Conservation (phyloP, 176 grass and related monocot species). For the Aegilops umbellulata region DNA sequence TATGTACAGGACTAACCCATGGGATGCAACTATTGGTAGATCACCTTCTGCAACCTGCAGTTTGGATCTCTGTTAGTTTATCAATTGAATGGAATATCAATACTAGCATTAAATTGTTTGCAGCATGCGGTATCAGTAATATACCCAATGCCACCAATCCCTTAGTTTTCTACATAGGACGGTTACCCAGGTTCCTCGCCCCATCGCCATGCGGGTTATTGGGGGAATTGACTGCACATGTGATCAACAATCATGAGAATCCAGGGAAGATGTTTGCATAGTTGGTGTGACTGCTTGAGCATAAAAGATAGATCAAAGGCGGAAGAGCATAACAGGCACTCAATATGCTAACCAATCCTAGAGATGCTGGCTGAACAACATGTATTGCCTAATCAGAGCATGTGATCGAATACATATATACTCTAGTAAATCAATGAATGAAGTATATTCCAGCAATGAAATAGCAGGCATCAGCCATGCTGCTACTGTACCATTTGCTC, state of each 20-base stretch:
- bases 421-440: background rate
- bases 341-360: background rate
- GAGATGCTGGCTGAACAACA: background rate
- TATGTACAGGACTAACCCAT: constrained; percentile 69
- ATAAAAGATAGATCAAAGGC: background rate
- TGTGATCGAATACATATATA: background rate
- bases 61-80: constrained; percentile 38
- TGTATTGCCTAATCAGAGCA: background rate
- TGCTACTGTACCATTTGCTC: background rate
- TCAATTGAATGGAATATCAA: constrained; percentile 22
- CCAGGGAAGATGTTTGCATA: background rate
- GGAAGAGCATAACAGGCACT: background rate
- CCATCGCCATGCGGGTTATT: constrained; percentile 93
- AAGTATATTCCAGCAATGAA: background rate
- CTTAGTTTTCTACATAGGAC: constrained; percentile 90
- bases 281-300: background rate
- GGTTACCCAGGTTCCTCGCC: constrained; percentile 93
- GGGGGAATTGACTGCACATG: constrained; percentile 96
- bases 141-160: constrained; percentile 99
- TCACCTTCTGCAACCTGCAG: constrained; percentile 97
- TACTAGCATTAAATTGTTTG: constrained; percentile 29
- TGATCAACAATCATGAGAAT: constrained; percentile 34
- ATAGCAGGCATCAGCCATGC: background rate
- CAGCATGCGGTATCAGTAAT: constrained; percentile 7
- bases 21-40: constrained; percentile 87